phyloP scores from a whole-genome alignment of 306 rosid species.

The Luffa aegyptiaca region DNA sequence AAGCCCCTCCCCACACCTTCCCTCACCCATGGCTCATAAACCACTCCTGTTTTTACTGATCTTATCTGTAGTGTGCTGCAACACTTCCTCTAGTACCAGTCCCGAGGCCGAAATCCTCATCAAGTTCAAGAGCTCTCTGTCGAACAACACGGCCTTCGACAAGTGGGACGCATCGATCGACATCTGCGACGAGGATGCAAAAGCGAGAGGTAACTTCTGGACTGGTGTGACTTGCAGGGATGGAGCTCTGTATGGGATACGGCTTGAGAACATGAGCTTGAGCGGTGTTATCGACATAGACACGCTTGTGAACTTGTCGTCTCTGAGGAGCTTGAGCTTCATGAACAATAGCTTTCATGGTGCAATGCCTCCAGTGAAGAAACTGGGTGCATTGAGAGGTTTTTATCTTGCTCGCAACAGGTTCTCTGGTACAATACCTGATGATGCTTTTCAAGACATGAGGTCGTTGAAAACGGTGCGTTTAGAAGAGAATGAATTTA shows the following conservation, averaged over 20 bases:
- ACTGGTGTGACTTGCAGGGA: conserved; percentile 1
- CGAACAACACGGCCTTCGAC: background rate
- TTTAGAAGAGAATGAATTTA: conserved; percentile 46
- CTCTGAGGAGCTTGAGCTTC: conserved; percentile 29
- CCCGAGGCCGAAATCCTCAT: conserved; percentile 1
- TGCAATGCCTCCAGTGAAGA: conserved; percentile 48
- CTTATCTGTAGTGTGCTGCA: background rate
- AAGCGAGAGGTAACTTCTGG: background rate
- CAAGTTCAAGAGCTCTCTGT: conserved; percentile 9
- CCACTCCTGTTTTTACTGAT: background rate
- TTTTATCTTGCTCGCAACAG: conserved; percentile 47
- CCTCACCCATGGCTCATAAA: conserved; percentile 4
- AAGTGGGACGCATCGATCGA: background rate
- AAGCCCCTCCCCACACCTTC: background rate
- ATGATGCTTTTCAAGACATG: conserved; percentile 40
- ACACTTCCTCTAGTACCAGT: background rate
- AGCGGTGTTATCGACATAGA: background rate
- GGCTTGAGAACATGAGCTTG: conserved; percentile 3
- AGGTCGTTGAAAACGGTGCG: conserved; percentile 54
- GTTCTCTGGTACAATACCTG: conserved; percentile 57
- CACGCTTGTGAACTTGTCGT: background rate
- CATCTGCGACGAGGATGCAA: background rate
- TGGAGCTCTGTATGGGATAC: background rate
- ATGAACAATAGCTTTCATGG: conserved; percentile 48
- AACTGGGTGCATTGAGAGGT: conserved; percentile 37